Evolutionary conservation across 2,329 filamentous ascomycete species (phyloP), one percentile per base, ranked within the genome.

Genomic region (Aaosphaeria arxii): DNA sequence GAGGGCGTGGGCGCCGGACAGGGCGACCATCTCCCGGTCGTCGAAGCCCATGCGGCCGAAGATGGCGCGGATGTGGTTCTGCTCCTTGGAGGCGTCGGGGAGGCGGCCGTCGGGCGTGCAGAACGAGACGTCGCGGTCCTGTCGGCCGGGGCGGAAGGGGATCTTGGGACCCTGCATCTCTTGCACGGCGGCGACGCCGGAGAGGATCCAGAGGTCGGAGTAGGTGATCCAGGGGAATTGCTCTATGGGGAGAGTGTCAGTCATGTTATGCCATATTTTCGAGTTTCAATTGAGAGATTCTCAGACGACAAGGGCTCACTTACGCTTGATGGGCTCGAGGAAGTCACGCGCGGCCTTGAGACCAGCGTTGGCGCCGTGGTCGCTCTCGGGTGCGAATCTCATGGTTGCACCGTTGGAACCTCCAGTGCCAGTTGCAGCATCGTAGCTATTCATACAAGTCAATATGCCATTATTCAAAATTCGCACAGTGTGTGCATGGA

Each of bases 1-100:
- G 35, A 66, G 85, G 86, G 72, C 92, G 89, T 77, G 94, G 83
- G 45, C 85, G 77, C 81, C 96, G 86, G 81, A 80, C 45, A 97
- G 82, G 30, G 92, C 94, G 41, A 96, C 92, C 68, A 97, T 97
- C 75, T 96, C 91, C 66, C 88, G 88, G 76, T 99, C 92, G 73
- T 94, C 87, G 81, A 96, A 97, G 59, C 92, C 92, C 92, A 97
- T 97, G 70, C 92, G 90, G 73, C 85, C 83, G 75, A 97, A 99
- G 78, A 97, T 92, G 75, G 83, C 83, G 64, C 94, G 87, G 62
- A 97, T 82, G 76, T 97, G 92, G 67, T 55, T 82, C 53, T 85
- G 78, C 52, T 82, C 87, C 80, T 96, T 83, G 61, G 83, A 72
- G 44, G 81, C 92, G 70, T 99, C 91, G 55, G 91, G 88, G 17